Conservation (phyloP, 1,139 yeast genomes). For the Candida dubliniensis region DNA sequence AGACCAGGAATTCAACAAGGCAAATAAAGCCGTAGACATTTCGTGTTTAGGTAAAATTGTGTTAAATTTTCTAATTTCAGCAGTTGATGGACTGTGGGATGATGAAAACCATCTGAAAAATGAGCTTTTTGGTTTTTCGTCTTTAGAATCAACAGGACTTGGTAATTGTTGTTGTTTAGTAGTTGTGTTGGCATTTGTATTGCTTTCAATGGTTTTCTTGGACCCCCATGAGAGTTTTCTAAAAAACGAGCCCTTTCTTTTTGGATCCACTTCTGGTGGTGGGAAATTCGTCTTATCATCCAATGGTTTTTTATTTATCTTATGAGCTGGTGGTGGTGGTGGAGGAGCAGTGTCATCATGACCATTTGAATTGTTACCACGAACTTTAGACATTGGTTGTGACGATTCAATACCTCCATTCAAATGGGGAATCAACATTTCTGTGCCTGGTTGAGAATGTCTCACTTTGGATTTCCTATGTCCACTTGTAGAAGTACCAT, state of each 20-base stretch:
- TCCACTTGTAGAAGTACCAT: conserved; percentile 9
- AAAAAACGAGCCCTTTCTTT: conserved; percentile 53
- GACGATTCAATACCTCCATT: conserved; percentile 13
- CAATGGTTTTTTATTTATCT: conserved; percentile 25
- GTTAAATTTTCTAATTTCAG: conserved; percentile 37
- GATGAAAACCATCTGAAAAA: conserved; percentile 49
- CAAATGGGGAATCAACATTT: conserved; percentile 39
- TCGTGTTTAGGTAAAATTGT: conserved; percentile 55
- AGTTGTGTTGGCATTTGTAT: not conserved
- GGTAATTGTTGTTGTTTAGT: conserved; percentile 30
- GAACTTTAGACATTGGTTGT: conserved; percentile 30
- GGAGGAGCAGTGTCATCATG: conserved; percentile 18
- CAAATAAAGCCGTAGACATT: conserved; percentile 62
- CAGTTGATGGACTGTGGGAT: conserved; percentile 19
- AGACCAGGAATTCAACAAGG: conserved; percentile 66
- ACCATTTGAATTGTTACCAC: conserved; percentile 16
- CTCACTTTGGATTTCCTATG: conserved; percentile 18
- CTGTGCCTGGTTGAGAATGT: conserved; percentile 37
- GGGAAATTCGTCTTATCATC: conserved; percentile 33
- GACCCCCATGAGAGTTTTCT: conserved; percentile 63
- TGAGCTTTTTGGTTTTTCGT: conserved; percentile 29
- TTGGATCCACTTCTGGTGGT: conserved; percentile 18
- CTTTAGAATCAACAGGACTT: conserved; percentile 39
- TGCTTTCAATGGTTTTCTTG: conserved; percentile 32
- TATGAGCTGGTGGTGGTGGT: conserved; percentile 21